A percentile compares a stretch with the other conserved stretches of the same genome.
phyloP scores from a whole-genome alignment of 139 green algal genomes.

The Chlamydomonas applanata region DNA sequence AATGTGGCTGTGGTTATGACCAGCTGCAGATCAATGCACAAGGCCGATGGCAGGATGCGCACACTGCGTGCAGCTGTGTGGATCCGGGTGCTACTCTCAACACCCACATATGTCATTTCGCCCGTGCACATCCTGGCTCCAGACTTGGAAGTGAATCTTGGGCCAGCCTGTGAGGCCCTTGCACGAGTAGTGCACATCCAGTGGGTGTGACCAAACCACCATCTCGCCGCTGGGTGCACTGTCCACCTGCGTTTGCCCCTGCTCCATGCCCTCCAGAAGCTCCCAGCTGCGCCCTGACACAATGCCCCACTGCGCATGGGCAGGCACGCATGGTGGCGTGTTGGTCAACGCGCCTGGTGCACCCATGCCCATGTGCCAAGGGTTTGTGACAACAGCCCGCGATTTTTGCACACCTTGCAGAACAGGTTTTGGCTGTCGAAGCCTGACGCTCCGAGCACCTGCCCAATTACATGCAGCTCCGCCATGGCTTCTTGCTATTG shows the following conservation, averaged over 20 bases:
- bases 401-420: constrained; percentile 60
- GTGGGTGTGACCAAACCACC: constrained; percentile 71
- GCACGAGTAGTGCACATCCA: constrained; percentile 73
- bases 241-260: constrained; percentile 70
- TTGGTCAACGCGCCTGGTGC: no score
- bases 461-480: constrained; percentile 72
- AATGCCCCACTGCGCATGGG: constrained; percentile 54
- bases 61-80: background rate
- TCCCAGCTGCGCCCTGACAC: constrained; percentile 65
- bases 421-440: constrained; percentile 65
- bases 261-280: constrained; percentile 64
- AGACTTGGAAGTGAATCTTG: constrained; percentile 82
- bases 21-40: background rate
- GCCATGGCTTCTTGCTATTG: constrained; percentile 44
- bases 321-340: no score
- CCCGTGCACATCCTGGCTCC: constrained; percentile 65
- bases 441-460: constrained; percentile 56
- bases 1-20: background rate
- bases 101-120: constrained; percentile 69
- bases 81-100: no score
- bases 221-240: constrained; percentile 50
- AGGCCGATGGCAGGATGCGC: background rate
- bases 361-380: no score
- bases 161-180: constrained; percentile 71
- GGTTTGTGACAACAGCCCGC: no score